Evolutionary conservation across 768 basidiomycete species (phyloP).

Genomic region (Agaricus blazei): DNA sequence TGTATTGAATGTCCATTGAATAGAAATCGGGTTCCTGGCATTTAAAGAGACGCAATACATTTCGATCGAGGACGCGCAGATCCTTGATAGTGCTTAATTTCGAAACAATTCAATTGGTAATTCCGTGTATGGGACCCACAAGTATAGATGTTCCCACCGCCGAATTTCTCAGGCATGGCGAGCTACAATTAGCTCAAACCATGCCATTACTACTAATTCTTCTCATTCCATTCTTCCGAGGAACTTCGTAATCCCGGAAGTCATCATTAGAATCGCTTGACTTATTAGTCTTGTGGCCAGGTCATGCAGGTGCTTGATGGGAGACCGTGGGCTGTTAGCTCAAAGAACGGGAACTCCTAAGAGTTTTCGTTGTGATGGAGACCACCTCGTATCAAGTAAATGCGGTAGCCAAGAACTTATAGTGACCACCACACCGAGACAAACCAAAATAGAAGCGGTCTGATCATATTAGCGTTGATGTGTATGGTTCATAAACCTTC

Average conservation of each 20-base stretch:
- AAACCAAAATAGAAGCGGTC: constrained; percentile 4
- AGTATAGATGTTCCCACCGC: not conserved
- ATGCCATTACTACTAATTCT: not conserved
- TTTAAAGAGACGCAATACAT: not conserved
- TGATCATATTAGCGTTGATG: not conserved
- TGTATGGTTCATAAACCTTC: not conserved
- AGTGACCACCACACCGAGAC: not conserved
- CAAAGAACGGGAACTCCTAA: not conserved
- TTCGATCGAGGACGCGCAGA: constrained; percentile 1
- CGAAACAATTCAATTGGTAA: not conserved
- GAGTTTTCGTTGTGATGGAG: not conserved
- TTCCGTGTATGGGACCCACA: constrained; percentile 6
- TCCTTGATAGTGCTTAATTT: constrained; percentile 1
- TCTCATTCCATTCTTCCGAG: not conserved
- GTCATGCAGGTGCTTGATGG: not conserved
- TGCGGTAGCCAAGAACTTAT: not conserved
- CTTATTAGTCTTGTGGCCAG: not conserved
- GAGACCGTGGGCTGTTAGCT: not conserved
- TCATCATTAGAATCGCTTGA: too few relatives aligned
- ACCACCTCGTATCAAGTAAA: constrained; percentile 2
- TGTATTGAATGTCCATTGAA: not conserved
- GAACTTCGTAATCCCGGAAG: not conserved
- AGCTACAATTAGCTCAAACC: not conserved
- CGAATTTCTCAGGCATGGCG: not conserved
- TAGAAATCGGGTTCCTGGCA: not conserved